These are phyloP conservation scores for Cornus controversa DNA, from an alignment of 148 eudicot genomes.

Conservation along the genomic window DNA sequence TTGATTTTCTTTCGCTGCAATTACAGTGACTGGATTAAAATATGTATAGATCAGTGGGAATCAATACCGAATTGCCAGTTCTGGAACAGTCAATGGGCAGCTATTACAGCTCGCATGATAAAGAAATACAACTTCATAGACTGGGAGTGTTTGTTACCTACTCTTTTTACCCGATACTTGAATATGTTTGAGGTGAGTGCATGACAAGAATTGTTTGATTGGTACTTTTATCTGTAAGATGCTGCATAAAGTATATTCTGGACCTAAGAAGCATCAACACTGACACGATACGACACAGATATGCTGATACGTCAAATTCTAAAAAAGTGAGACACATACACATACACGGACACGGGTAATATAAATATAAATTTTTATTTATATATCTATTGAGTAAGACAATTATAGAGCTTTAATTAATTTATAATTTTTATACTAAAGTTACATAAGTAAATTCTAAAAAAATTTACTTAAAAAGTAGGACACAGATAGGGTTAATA, in stretches of 20 bases:
- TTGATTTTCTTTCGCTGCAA: conserved; percentile 19
- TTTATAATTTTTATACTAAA: too few relatives aligned
- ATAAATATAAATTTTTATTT: too few relatives aligned
- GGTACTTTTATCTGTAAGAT: not conserved
- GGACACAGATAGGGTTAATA: too few relatives aligned
- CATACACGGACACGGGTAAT: too few relatives aligned
- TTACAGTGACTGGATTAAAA: conserved; percentile 70
- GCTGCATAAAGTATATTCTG: conserved; percentile 7
- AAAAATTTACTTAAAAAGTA: too few relatives aligned
- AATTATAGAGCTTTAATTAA: too few relatives aligned
- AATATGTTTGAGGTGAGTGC: conserved; percentile 93
- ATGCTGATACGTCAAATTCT: too few relatives aligned
- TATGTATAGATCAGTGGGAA: conserved; percentile 65
- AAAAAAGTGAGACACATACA: too few relatives aligned
- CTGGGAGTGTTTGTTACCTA: conserved; percentile 79
- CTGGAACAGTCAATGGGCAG: conserved; percentile 98
- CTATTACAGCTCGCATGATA: conserved; percentile 89
- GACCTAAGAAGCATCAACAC: too few relatives aligned
- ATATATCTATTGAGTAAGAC: too few relatives aligned
- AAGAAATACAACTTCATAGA: conserved; percentile 60
- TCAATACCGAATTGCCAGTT: conserved; percentile 88
- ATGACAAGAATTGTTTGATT: not conserved
- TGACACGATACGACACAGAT: too few relatives aligned
- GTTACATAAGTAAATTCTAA: too few relatives aligned
- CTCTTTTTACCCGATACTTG: conserved; percentile 72